Evolutionary conservation across 106 monocot genomes (phyloP), one percentile per base, ranked within the genome.

Genomic region (Allium sativum): DNA sequence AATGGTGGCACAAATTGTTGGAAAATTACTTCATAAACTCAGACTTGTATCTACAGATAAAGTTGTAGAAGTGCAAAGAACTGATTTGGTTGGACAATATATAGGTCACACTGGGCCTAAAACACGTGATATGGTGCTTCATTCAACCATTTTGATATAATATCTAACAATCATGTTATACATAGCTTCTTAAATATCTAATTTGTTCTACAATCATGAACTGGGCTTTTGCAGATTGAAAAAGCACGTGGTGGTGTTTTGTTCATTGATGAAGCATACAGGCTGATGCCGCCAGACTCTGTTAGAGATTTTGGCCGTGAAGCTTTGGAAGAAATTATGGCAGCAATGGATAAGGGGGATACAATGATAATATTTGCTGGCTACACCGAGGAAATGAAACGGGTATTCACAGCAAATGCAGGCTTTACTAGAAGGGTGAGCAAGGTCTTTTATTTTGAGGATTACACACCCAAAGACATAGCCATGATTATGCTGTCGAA

Each of bases 31-130:
- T 6, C 79, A 87, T 63, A 81, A 75, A 84, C 82, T 96, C 45
- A 90, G 95, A 52, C 70, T 96, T 72, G 64, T 96, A 44, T 84
- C 84, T 14, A 87, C 84, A 41, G 90, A 87, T 22, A 96, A 80
- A 65, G 95, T 96, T 41, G 91, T 84, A 56, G 95, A 87, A 79
- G 91, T 96, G 45, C 95, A 96, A 65, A 60, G 95, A 42, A 90
- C 95, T 18, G 95, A 96, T 74, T 77, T 96, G 56, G 90, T 96
- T 57, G 95, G 95, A 48, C 90, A 96, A 58, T 96, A 90, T 55
- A 87, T 96, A 16, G 95, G 95, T 22, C 95, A 96, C 65, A 96
- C 95, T 18, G 95, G 95, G 51, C 95, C 95, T 62, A 96, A 91
- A 71, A 96, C 95, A n/a, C 83, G 90, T 68, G 51, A 78, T 58